Conservation (phyloP, 768 basidiomycete genomes). For the Phanerochaete carnosa region DNA sequence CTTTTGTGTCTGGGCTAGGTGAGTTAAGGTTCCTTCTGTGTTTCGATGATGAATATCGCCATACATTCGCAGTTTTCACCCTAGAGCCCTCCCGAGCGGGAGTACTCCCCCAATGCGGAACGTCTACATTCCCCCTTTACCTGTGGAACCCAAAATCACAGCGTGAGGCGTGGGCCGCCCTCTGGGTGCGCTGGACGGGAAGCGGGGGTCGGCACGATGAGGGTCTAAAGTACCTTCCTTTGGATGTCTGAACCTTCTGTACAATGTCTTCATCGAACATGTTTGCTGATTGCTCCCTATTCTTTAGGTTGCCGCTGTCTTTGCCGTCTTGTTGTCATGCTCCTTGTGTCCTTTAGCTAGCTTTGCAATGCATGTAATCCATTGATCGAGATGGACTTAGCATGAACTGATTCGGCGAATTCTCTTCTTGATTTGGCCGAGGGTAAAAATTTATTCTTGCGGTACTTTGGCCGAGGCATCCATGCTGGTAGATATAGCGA, state of each 20-base stretch:
- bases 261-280: neutral
- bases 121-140: constrained; percentile 67
- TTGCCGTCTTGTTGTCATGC: neutral
- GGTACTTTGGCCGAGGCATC: too few species aligned
- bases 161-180: constrained; percentile 63
- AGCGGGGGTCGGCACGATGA: constrained; percentile 72
- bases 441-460: too few species aligned
- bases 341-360: neutral
- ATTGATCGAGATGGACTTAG: too few species aligned
- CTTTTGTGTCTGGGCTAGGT: neutral
- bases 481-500: too few species aligned
- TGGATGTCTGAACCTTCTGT: constrained; percentile 74
- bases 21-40: neutral
- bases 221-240: constrained; percentile 74
- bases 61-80: constrained; percentile 89
- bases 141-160: constrained; percentile 67
- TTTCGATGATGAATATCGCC: constrained; percentile 45
- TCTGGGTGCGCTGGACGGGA: constrained; percentile 67
- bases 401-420: too few species aligned
- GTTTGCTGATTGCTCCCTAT: neutral
- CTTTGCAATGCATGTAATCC: neutral
- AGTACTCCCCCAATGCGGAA: constrained; percentile 75
- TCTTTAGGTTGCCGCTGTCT: neutral
- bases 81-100: constrained; percentile 56
- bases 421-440: too few species aligned